phyloP scores from a whole-genome alignment of 345 rosid species.

The Aurinia saxatilis region DNA sequence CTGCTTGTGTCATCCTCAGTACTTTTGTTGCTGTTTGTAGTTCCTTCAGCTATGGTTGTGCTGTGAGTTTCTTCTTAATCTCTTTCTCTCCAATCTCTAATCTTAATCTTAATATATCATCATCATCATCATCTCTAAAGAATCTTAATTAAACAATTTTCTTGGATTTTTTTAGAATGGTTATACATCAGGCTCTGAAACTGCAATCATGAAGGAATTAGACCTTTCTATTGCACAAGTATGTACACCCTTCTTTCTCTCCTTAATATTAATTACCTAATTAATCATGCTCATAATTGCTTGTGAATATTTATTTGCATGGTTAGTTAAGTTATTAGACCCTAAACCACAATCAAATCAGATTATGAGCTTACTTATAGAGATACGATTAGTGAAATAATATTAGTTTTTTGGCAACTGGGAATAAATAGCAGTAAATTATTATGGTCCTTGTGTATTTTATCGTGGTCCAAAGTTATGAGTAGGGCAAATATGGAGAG shows the following conservation, averaged over 20 bases:
- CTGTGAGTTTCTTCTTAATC: conserved; percentile 26
- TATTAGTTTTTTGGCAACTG: too few relatives aligned
- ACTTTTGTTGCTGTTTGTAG: conserved; percentile 40
- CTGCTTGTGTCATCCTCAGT: conserved; percentile 29
- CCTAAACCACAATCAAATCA: too few relatives aligned
- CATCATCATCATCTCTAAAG: too few relatives aligned
- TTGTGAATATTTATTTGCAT: background rate
- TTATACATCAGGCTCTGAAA: conserved; percentile 51
- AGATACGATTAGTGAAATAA: too few relatives aligned
- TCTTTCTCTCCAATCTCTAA: background rate
- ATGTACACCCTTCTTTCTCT: conserved; percentile 14
- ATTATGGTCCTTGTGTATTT: too few relatives aligned
- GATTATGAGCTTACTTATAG: too few relatives aligned
- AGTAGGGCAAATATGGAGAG: too few relatives aligned
- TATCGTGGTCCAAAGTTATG: too few relatives aligned
- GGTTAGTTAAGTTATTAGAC: too few relatives aligned
- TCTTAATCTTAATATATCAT: too few relatives aligned
- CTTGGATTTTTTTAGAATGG: conserved; percentile 29
- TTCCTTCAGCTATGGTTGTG: conserved; percentile 36
- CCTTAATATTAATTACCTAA: background rate
- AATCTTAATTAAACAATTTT: too few relatives aligned
- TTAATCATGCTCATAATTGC: background rate
- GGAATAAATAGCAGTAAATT: too few relatives aligned
- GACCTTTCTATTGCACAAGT: conserved; percentile 50
- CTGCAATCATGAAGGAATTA: conserved; percentile 45